Percentiles rank a stretch among this genome's conserved stretches.
Conservation (phyloP, 164 flowering plant genomes). For the Warburgia ugandensis region DNA sequence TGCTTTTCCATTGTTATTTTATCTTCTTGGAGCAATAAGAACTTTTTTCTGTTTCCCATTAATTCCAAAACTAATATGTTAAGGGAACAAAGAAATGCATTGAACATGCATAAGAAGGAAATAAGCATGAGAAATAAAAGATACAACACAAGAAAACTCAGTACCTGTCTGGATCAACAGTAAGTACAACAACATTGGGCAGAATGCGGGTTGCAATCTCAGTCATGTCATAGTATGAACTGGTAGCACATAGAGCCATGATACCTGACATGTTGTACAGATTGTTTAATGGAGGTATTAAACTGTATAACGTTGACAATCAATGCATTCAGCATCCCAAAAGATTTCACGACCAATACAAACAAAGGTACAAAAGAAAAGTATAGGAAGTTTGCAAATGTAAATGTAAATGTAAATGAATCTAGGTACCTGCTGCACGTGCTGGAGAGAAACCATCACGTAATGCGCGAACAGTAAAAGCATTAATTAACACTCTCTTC, state of each 20-base stretch:
- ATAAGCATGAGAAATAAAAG: neutral
- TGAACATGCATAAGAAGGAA: no score
- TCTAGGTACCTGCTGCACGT: constrained; percentile 82
- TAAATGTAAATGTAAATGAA: neutral
- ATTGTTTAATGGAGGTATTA: no score
- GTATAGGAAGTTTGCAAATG: no score
- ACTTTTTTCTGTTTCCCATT: no score
- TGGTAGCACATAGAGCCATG: constrained; percentile 93
- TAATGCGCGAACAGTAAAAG: constrained; percentile 96
- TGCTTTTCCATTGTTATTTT: no score
- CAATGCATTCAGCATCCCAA: no score
- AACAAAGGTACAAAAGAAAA: no score
- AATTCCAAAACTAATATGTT: no score
- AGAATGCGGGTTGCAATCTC: constrained; percentile 94
- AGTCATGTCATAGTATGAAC: constrained; percentile 75
- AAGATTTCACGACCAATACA: no score
- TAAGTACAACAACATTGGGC: constrained; percentile 84
- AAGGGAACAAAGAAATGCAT: no score
- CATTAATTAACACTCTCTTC: constrained; percentile 97
- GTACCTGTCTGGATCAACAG: constrained; percentile 93
- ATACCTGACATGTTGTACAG: constrained; percentile 61
- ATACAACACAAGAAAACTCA: neutral
- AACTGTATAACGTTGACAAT: no score
- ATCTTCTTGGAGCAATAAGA: no score
- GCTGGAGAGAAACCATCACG: constrained; percentile 97